These are phyloP conservation scores for Suhomyces sp. DNA, from an alignment of 805 yeast species.

Conservation along the genomic window DNA sequence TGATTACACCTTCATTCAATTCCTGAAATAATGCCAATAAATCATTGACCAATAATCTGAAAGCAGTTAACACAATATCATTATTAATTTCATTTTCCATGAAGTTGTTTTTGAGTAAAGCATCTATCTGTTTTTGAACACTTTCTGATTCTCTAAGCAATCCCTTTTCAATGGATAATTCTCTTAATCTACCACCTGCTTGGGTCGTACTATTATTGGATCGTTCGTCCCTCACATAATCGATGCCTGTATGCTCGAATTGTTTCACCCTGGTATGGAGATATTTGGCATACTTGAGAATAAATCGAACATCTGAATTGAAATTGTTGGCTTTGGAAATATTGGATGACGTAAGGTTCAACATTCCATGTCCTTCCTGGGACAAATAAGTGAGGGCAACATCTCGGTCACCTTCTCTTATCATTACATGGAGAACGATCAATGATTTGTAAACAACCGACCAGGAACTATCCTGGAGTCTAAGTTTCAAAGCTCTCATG, in stretches of 20 bases:
- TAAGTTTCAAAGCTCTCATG: slow-evolving; percentile 57
- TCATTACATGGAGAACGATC: slow-evolving; percentile 83
- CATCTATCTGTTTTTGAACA: slow-evolving; percentile 77
- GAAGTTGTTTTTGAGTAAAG: slow-evolving; percentile 71
- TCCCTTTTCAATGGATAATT: slow-evolving; percentile 71
- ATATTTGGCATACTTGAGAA: slow-evolving; percentile 71
- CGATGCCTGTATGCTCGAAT: slow-evolving; percentile 61
- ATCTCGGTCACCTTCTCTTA: slow-evolving; percentile 85
- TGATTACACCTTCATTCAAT: slow-evolving; percentile 93
- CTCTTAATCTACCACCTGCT: slow-evolving; percentile 60
- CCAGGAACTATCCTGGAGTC: slow-evolving; percentile 85
- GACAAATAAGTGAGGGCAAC: slow-evolving; percentile 64
- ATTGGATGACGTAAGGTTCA: slow-evolving; percentile 41
- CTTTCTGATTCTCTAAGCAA: slow-evolving; percentile 81
- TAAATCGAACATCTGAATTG: slow-evolving; percentile 51
- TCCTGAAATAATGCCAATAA: slow-evolving; percentile 82
- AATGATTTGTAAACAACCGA: slow-evolving; percentile 85
- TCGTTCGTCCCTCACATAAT: slow-evolving; percentile 74
- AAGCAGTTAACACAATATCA: slow-evolving; percentile 80
- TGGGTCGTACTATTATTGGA: slow-evolving; percentile 45
- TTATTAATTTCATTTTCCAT: slow-evolving; percentile 79
- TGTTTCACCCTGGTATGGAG: slow-evolving; percentile 67
- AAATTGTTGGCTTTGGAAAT: slow-evolving; percentile 39
- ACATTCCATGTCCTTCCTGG: slow-evolving; percentile 47
- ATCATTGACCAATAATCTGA: slow-evolving; percentile 87